phyloP scores from a whole-genome alignment of 176 grass and related monocot species.

The Echinochloa phyllopogon region DNA sequence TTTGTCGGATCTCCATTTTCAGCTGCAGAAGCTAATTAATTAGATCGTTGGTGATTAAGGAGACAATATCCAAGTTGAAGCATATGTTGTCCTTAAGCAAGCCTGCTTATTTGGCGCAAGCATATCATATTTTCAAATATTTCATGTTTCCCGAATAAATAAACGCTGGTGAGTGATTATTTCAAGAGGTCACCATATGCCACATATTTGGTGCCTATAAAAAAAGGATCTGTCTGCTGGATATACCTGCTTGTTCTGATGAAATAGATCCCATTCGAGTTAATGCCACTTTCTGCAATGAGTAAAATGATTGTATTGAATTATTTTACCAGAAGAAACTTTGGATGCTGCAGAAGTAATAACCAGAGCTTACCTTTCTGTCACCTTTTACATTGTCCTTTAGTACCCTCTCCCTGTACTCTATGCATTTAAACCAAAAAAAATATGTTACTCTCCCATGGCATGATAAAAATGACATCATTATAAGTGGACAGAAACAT shows the following conservation, averaged over 20 bases:
- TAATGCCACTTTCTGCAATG: constrained; percentile 59
- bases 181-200: background rate
- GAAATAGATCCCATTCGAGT: constrained; percentile 63
- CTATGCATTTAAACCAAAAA: constrained; percentile 48
- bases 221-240: background rate
- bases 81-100: background rate
- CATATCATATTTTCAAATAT: background rate
- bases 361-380: constrained; percentile 51
- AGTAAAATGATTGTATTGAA: constrained; percentile 20
- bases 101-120: background rate
- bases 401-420: constrained; percentile 52
- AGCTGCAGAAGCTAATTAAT: constrained; percentile 45
- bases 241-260: constrained; percentile 67
- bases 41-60: constrained; percentile 26
- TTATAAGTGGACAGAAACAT: constrained; percentile 5
- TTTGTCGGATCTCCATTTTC: constrained; percentile 77
- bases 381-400: constrained; percentile 59
- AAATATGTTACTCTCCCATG: constrained; percentile 35
- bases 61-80: background rate
- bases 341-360: background rate
- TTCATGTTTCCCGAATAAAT: constrained; percentile 12
- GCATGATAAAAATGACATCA: background rate
- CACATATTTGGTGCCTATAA: background rate
- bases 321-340: background rate
- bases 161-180: background rate